phyloP scores from a whole-genome alignment of 1,139 yeast genomes.

The Nematodospora anomalae region DNA sequence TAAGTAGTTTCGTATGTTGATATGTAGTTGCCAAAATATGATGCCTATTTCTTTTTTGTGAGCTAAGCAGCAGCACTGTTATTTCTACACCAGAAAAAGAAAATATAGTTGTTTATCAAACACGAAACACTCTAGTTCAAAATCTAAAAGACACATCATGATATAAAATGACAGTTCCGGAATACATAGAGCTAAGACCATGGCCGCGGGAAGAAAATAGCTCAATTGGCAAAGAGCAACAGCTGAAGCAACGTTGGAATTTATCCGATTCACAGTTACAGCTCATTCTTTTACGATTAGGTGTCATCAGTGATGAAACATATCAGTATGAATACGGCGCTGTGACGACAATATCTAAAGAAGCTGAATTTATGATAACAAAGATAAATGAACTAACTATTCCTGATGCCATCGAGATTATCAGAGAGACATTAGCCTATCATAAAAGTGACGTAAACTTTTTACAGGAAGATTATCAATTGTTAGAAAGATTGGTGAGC shows the following conservation, averaged over 20 bases:
- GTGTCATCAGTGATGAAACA: constrained; percentile 31
- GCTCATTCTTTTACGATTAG: constrained; percentile 30
- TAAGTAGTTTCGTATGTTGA: background rate
- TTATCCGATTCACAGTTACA: constrained; percentile 26
- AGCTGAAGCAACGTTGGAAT: constrained; percentile 6
- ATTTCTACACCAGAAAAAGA: too few species aligned
- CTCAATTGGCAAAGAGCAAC: background rate
- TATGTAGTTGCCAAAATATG: background rate
- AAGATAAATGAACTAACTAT: constrained; percentile 24
- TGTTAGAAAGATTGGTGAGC: constrained; percentile 33
- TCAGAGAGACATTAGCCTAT: constrained; percentile 39
- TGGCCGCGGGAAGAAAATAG: background rate
- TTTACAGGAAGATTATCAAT: constrained; percentile 34
- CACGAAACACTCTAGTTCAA: too few species aligned
- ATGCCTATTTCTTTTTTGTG: background rate
- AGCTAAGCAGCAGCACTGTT: too few species aligned
- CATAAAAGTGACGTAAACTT: constrained; percentile 46
- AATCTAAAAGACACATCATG: background rate
- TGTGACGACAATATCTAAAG: constrained; percentile 21
- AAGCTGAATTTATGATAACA: constrained; percentile 31
- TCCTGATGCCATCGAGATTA: constrained; percentile 30
- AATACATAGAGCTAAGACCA: constrained; percentile 11
- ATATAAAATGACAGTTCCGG: constrained; percentile 4
- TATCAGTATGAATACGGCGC: constrained; percentile 14
- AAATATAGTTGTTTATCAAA: too few species aligned